These are phyloP conservation scores for Magnaporthiopsis poae DNA, from an alignment of 2,329 filamentous ascomycete genomes.

Conservation along the genomic window DNA sequence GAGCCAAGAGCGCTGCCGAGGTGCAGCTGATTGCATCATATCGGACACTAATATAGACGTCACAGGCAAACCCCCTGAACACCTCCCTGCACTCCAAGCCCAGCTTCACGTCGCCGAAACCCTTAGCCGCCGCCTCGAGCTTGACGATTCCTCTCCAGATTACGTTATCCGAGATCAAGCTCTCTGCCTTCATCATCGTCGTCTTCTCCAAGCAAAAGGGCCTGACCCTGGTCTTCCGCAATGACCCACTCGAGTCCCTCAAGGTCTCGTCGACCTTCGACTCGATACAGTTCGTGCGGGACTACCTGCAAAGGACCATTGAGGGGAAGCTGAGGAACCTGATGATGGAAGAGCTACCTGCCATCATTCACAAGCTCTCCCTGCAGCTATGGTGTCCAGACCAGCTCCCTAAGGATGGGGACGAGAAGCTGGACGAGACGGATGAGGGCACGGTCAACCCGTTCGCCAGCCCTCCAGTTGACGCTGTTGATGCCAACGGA, in stretches of 20 bases:
- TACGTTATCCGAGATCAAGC: conserved; percentile 85
- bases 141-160: conserved; percentile 97
- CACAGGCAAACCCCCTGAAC: conserved; percentile 83
- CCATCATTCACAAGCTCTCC: conserved; percentile 88
- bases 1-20: conserved; percentile 4
- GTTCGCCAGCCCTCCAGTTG: conserved; percentile 68
- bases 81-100: conserved; percentile 90
- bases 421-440: conserved; percentile 40
- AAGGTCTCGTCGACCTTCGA: conserved; percentile 99
- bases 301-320: conserved; percentile 93
- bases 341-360: conserved; percentile 96
- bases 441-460: conserved; percentile 63
- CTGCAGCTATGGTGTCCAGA: conserved; percentile 84
- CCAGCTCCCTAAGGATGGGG: conserved; percentile 58
- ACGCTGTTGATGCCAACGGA: conserved; percentile 72
- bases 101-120: conserved; percentile 82
- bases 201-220: conserved; percentile 98
- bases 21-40: neutral
- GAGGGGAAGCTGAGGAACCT: conserved; percentile 83
- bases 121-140: conserved; percentile 79
- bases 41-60: neutral
- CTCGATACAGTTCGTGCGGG: conserved; percentile 94
- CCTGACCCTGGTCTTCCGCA: conserved; percentile 89
- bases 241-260: conserved; percentile 93
- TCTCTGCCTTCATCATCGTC: conserved; percentile 93